A percentile compares a stretch with the other conserved stretches of the same genome.
phyloP scores from a whole-genome alignment of 306 rosid genomes.

The Lathyrus oleraceus region DNA sequence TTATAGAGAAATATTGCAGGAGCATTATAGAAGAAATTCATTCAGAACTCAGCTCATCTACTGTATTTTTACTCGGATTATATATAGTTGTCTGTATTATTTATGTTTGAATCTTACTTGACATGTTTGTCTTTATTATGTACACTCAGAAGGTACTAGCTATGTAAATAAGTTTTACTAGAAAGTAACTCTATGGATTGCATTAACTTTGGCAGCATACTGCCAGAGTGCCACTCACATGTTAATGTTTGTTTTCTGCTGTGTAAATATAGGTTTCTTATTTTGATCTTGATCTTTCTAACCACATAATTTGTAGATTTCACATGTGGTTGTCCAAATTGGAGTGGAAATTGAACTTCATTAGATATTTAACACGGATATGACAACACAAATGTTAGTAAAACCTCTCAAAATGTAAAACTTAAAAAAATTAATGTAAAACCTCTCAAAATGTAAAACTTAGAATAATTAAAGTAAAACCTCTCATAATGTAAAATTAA shows the following conservation, averaged over 20 bases:
- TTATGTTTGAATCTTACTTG: background rate
- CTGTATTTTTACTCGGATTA: background rate
- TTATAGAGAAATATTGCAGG: background rate
- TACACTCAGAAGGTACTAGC: background rate
- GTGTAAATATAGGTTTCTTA: background rate
- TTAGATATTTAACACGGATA: background rate
- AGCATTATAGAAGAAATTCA: background rate
- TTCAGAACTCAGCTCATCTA: background rate
- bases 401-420: too few species aligned
- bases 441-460: too few species aligned
- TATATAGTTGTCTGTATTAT: background rate
- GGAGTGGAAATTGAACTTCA: constrained; percentile 3
- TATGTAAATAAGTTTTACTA: background rate
- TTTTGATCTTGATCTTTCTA: constrained; percentile 24
- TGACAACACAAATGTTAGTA: background rate
- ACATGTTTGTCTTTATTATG: background rate
- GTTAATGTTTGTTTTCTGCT: background rate
- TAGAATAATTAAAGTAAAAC: too few species aligned
- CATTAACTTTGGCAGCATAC: constrained; percentile 2
- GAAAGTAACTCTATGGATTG: constrained; percentile 1
- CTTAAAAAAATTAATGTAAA: too few species aligned
- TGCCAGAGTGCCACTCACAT: background rate
- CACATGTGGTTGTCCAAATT: constrained; percentile 12
- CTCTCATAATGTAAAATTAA: too few species aligned
- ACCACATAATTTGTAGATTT: constrained; percentile 8